These are phyloP conservation scores for Hypholoma fasciculare DNA, from an alignment of 768 basidiomycete genomes.

Conservation along the genomic window DNA sequence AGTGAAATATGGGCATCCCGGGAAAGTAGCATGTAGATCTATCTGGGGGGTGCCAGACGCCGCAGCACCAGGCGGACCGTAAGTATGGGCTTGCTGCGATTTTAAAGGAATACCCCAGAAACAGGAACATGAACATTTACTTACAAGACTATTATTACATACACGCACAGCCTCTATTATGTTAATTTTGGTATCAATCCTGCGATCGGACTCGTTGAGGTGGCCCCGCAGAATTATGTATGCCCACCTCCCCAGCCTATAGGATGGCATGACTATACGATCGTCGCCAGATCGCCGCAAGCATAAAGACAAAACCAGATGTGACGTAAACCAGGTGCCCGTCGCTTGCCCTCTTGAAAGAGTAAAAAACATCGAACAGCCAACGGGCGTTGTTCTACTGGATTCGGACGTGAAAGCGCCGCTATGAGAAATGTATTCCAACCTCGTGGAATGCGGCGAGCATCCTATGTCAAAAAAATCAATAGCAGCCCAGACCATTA, in stretches of 20 bases:
- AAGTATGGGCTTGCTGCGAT: conserved; percentile 12
- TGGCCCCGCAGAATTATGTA: no score
- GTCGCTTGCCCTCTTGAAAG: background rate
- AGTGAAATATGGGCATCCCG: conserved; percentile 61
- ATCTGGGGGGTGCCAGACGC: conserved; percentile 29
- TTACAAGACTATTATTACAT: conserved; percentile 6
- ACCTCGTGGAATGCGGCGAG: conserved; percentile 9
- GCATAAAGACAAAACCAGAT: background rate
- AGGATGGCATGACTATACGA: background rate
- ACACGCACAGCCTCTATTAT: background rate
- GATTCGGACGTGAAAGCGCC: background rate
- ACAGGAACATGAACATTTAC: background rate
- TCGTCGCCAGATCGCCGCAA: background rate
- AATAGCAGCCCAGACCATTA: background rate
- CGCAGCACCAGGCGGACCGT: conserved; percentile 19
- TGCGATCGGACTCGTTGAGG: background rate
- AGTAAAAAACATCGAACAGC: background rate
- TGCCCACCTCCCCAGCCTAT: background rate
- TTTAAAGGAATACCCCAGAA: conserved; percentile 6
- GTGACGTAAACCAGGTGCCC: background rate
- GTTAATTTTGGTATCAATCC: conserved; percentile 2
- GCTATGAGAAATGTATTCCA: conserved; percentile 11
- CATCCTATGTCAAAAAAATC: conserved; percentile 1
- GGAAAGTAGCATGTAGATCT: conserved; percentile 42
- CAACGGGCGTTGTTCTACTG: background rate